Evolutionary conservation across 352 stramenopile genomes (phyloP).

Genomic region (Pythium aphanidermatum): DNA sequence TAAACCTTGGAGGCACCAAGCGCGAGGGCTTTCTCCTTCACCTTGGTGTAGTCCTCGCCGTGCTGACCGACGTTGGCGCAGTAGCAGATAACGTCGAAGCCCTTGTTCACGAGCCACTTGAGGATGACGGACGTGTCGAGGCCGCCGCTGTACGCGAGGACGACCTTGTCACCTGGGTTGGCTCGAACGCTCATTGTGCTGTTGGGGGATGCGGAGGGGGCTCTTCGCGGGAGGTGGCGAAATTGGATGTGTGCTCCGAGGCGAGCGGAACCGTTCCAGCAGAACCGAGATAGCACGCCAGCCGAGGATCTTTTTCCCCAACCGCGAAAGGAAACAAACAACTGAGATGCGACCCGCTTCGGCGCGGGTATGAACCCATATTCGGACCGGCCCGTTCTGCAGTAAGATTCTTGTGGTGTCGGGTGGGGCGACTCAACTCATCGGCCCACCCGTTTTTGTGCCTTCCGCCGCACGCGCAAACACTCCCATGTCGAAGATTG

Average conservation of each 20-base stretch:
- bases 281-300: background rate
- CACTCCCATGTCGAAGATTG: conserved; percentile 19
- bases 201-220: background rate
- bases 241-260: conserved; percentile 32
- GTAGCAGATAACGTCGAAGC: conserved; percentile 98
- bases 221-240: conserved; percentile 17
- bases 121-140: conserved; percentile 99
- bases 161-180: conserved; percentile 85
- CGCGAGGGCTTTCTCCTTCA: conserved; percentile 88
- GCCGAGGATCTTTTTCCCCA: conserved; percentile 7
- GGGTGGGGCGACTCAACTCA: background rate
- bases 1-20: conserved; percentile 87
- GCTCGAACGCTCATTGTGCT: conserved; percentile 62
- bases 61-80: conserved; percentile 98
- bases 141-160: conserved; percentile 96
- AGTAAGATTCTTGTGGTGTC: conserved; percentile 18
- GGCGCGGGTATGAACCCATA: background rate
- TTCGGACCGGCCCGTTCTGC: conserved; percentile 2
- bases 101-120: conserved; percentile 97
- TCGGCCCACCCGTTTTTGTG: conserved; percentile 11
- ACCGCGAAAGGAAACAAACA: conserved; percentile 4
- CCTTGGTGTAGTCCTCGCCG: conserved; percentile 92
- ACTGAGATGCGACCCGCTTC: conserved; percentile 9
- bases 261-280: background rate
- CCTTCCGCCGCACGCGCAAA: conserved; percentile 10